phyloP scores from a whole-genome alignment of 495 filamentous ascomycete species.

The Annulohypoxylon bovei region DNA sequence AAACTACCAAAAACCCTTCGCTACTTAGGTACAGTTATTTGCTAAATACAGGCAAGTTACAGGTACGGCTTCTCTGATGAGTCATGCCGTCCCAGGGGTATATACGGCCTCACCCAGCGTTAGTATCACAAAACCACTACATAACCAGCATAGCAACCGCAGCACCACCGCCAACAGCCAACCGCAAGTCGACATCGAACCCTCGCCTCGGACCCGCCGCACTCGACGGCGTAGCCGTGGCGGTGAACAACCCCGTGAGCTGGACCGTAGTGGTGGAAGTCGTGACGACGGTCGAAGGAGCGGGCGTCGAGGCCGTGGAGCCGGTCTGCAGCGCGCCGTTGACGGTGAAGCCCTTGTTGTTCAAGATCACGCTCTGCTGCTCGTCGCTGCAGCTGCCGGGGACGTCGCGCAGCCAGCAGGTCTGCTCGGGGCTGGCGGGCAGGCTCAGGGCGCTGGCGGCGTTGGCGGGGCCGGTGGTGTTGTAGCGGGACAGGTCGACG shows the following conservation, averaged over 20 bases:
- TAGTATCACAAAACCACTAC: background rate
- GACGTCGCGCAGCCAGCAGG: constrained; percentile 67
- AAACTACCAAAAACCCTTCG: background rate
- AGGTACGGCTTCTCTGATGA: background rate
- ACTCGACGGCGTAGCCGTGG: constrained; percentile 41
- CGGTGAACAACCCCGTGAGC: constrained; percentile 41
- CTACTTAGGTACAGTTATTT: constrained; percentile 2
- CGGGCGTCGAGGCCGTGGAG: constrained; percentile 42
- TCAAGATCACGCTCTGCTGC: constrained; percentile 55
- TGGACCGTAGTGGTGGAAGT: constrained; percentile 46
- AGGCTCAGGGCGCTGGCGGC: constrained; percentile 57
- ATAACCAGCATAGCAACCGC: constrained; percentile 2
- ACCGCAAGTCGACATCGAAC: background rate
- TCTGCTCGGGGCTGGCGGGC: constrained; percentile 54
- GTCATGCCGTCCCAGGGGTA: background rate
- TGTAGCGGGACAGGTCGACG: constrained; percentile 61
- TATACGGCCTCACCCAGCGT: background rate
- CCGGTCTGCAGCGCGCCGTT: constrained; percentile 65
- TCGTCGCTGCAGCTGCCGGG: constrained; percentile 60
- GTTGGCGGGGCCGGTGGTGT: constrained; percentile 62
- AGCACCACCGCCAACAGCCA: constrained; percentile 2
- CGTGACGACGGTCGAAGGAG: constrained; percentile 3
- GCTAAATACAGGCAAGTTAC: background rate
- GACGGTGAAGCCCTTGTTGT: constrained; percentile 55
- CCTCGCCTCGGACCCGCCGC: constrained; percentile 5